Conservation (phyloP, 164 flowering plant species). For the Platanus orientalis region DNA sequence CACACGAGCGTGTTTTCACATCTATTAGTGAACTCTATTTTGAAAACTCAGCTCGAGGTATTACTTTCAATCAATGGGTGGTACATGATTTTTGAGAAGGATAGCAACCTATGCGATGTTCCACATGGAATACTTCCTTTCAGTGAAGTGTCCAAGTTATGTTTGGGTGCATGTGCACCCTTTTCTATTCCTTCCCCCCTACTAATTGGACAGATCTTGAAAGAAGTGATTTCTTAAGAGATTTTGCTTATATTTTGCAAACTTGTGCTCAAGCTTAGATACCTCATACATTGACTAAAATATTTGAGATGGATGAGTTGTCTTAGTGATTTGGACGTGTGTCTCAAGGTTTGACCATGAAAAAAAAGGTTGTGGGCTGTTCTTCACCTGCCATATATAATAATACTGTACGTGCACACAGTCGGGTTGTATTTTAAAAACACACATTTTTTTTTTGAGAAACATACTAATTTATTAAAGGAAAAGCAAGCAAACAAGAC, state of each 20-base stretch:
- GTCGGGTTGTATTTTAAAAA: too few relatives aligned
- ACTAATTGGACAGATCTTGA: neutral
- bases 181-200: neutral
- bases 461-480: too few relatives aligned
- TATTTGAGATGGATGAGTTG: too few relatives aligned
- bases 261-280: neutral
- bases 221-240: neutral
- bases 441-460: too few relatives aligned
- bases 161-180: neutral
- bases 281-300: too few relatives aligned
- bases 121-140: neutral
- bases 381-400: too few relatives aligned
- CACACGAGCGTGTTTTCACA: neutral
- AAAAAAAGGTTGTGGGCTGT: too few relatives aligned
- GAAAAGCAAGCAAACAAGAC: too few relatives aligned
- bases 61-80: conserved; percentile 5
- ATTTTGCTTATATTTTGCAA: conserved; percentile 3
- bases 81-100: conserved; percentile 3
- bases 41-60: neutral
- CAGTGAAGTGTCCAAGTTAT: too few relatives aligned
- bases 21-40: neutral
- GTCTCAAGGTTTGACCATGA: too few relatives aligned
- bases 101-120: conserved; percentile 12
- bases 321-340: too few relatives aligned
- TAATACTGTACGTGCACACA: too few relatives aligned